Base-by-base conservation (phyloP, 2,329 filamentous ascomycete species). In the Beauveria brongniartii region DNA sequence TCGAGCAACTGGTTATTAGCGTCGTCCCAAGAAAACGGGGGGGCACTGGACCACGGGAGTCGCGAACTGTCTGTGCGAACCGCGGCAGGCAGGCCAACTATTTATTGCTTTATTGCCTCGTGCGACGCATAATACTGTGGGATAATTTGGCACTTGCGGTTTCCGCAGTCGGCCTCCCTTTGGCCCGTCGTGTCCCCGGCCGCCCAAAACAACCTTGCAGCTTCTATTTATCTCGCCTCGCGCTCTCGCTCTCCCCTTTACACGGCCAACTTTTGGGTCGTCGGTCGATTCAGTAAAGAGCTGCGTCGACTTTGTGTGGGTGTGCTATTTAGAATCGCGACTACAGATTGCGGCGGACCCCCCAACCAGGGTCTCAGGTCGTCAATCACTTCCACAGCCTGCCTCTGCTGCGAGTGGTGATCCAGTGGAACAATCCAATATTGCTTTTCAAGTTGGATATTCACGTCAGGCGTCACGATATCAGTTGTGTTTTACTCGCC, bases 41-140 rank as follows among this genome's bases (percentile, higher is more conserved):
- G 20, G 34, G 55, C 44, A 30, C 55, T 40, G 30, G 46, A 14
- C 24, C 18, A 51, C 37, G 46, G 22, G 22, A 44, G 53, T 40
- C 44, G 44, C 47, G 9, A 20, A 43, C n/a, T 43, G 55, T 58
- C 55, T 58, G 55, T 58, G 55, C 55, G 46, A 47, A 40, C 47
- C n/a, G 16, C 16, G 34, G 46, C 34, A 26, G 14, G 6, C 8
- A 46, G 5, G 3, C 18, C 18, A 26, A 20, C 4, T 26, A 26
- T 50, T 44, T 37, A 43, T 41, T 51, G 55, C 40, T 51, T 58
- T 58, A 58, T 41, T 41, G 16, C 14, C 22, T 51, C n/a, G 55
- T 46, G 28, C 41, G 54, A 47, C 54, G 37, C 34, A 47, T 10
- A 34, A 34, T 14, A 34, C 30, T 34, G 12, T 34, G 30, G 12